Evolutionary conservation across 306 rosid genomes (phyloP).

Genomic region (Lotus japonicus): DNA sequence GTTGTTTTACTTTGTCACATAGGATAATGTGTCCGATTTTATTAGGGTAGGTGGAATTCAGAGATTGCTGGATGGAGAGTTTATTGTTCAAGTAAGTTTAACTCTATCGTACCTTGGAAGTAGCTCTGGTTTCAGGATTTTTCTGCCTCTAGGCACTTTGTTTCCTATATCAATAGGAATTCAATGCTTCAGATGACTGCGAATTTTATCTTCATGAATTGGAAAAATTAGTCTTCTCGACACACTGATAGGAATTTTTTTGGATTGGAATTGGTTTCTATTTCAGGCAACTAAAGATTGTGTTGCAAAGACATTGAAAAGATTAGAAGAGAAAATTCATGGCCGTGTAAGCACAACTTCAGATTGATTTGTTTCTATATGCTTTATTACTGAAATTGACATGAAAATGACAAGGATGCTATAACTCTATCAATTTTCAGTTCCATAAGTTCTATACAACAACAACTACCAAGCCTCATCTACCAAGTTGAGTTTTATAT

Average conservation of each 20-base stretch:
- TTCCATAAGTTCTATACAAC: neutral
- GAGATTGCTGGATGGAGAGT: constrained; percentile 93
- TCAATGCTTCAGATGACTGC: neutral
- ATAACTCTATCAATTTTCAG: neutral
- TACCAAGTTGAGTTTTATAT: no score
- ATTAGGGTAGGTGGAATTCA: constrained; percentile 97
- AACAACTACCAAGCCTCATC: no score
- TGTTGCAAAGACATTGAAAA: constrained; percentile 95
- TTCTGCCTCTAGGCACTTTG: neutral
- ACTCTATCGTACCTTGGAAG: neutral
- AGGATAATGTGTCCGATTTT: constrained; percentile 97
- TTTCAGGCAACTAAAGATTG: constrained; percentile 97
- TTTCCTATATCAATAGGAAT: constrained; percentile 12
- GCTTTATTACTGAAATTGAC: constrained; percentile 7
- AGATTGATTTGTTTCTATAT: neutral
- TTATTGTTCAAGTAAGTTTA: constrained; percentile 79
- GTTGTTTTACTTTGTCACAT: constrained; percentile 32
- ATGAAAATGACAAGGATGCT: neutral
- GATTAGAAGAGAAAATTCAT: constrained; percentile 95
- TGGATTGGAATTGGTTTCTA: constrained; percentile 19
- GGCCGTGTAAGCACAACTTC: constrained; percentile 59
- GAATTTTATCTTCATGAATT: neutral
- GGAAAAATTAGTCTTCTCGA: neutral
- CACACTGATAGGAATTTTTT: neutral
- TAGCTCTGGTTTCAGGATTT: neutral